These are phyloP conservation scores for Asterophora lycoperdoides DNA, from an alignment of 768 basidiomycete genomes.

Conservation along the genomic window DNA sequence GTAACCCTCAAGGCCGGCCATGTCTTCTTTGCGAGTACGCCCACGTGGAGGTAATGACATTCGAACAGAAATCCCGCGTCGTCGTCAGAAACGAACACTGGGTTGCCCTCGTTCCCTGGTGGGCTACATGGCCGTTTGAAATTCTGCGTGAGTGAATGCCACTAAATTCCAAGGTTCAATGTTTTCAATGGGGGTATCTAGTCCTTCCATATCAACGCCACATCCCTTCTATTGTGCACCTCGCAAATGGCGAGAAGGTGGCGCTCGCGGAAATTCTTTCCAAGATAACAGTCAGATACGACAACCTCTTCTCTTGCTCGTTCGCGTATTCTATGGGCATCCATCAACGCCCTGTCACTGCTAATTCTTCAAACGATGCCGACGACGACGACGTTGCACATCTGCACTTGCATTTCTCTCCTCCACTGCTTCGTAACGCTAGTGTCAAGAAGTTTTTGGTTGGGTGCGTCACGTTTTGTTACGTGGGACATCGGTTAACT, in stretches of 20 bases:
- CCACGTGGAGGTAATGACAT: slow-evolving; percentile 50
- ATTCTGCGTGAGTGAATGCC: slow-evolving; percentile 49
- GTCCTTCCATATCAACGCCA: slow-evolving; percentile 79
- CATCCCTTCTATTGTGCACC: slow-evolving; percentile 62
- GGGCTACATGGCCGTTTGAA: slow-evolving; percentile 95
- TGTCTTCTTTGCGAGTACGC: slow-evolving; percentile 82
- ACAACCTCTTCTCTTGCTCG: slow-evolving; percentile 78
- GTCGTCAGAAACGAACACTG: slow-evolving; percentile 73
- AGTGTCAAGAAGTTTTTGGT: slow-evolving; percentile 87
- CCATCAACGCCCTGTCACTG: slow-evolving; percentile 74
- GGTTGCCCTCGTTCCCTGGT: slow-evolving; percentile 88
- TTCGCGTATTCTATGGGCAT: slow-evolving; percentile 96
- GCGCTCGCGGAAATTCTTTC: slow-evolving; percentile 69
- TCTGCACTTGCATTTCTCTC: slow-evolving; percentile 83
- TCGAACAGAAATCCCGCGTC: slow-evolving; percentile 50
- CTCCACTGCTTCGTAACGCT: slow-evolving; percentile 78
- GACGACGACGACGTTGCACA: slow-evolving; percentile 62
- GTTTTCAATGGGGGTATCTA: slow-evolving; percentile 21
- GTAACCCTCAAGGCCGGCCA: slow-evolving; percentile 37
- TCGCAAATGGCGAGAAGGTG: slow-evolving; percentile 55
- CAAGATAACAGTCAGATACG: slow-evolving; percentile 61
- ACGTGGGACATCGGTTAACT: neutral
- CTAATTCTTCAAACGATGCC: slow-evolving; percentile 24
- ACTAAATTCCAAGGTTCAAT: neutral
- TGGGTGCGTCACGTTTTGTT: slow-evolving; percentile 48